phyloP scores from a whole-genome alignment of 2,329 filamentous ascomycete genomes.

The Colletotrichum sp. region DNA sequence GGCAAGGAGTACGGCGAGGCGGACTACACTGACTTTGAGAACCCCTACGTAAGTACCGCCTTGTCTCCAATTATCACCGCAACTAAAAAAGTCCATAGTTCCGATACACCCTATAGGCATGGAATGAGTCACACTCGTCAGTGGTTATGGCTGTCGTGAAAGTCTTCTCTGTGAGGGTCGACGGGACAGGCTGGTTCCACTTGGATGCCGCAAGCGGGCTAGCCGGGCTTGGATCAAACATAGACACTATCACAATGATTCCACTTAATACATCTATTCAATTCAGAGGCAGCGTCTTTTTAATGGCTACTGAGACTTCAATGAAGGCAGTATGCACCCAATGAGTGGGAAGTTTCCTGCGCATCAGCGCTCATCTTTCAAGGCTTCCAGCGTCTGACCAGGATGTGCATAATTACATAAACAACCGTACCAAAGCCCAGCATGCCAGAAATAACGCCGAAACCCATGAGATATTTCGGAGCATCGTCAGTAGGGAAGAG shows the following conservation, averaged over 20 bases:
- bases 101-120: background rate
- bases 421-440: constrained; percentile 7
- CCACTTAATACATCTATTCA: background rate
- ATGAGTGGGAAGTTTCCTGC: too few species aligned
- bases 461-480: constrained; percentile 54
- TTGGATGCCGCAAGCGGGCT: background rate
- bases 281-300: accelerated
- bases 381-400: background rate
- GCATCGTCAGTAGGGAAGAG: constrained; percentile 53
- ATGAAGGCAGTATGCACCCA: too few species aligned
- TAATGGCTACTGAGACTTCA: too few species aligned
- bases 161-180: background rate
- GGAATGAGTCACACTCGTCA: background rate
- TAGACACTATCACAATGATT: background rate
- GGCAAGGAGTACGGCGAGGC: constrained; percentile 39
- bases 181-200: background rate
- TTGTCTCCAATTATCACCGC: accelerated
- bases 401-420: background rate
- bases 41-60: constrained; percentile 33
- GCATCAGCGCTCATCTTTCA: background rate
- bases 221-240: accelerated
- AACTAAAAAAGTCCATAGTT: background rate
- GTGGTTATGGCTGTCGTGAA: background rate
- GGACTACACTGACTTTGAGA: constrained; percentile 42
- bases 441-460: constrained; percentile 23